phyloP scores from a whole-genome alignment of 1,139 yeast genomes.

The Hemisphaericaspora lyxosophila region DNA sequence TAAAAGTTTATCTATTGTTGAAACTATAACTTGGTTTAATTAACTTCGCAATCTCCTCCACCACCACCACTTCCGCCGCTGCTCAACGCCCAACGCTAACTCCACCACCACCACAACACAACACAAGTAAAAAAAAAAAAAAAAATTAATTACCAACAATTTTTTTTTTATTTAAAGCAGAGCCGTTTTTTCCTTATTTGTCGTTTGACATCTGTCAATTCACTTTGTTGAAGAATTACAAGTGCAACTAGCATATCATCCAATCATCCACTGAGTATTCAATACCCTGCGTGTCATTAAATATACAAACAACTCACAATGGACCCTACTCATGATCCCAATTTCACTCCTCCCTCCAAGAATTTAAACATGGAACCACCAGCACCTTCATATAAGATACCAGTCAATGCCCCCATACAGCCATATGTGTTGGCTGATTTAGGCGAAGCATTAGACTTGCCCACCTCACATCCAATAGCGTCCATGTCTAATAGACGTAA shows the following conservation, averaged over 20 bases:
- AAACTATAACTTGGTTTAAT: too few relatives aligned
- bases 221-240: too few relatives aligned
- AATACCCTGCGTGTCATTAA: too few relatives aligned
- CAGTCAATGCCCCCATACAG: conserved; percentile 69
- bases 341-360: conserved; percentile 70
- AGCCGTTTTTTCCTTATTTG: background rate
- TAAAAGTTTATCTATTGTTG: too few relatives aligned
- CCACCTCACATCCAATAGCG: conserved; percentile 54
- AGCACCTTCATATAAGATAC: conserved; percentile 71
- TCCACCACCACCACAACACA: background rate
- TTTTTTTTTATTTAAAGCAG: background rate
- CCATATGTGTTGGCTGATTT: conserved; percentile 77
- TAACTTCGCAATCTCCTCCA: background rate
- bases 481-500: conserved; percentile 10
- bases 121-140: background rate
- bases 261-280: background rate
- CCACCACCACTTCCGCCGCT: background rate
- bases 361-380: conserved; percentile 64
- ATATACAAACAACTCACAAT: conserved; percentile 31
- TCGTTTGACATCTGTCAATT: too few relatives aligned
- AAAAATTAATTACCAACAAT: background rate
- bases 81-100: too few relatives aligned
- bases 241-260: too few relatives aligned
- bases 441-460: conserved; percentile 71
- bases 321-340: conserved; percentile 84